Evolutionary conservation across 1,284 basidiomycete genomes (phyloP), one percentile per base, ranked within the genome.

Genomic region (Neotropicomus parvogracilis): DNA sequence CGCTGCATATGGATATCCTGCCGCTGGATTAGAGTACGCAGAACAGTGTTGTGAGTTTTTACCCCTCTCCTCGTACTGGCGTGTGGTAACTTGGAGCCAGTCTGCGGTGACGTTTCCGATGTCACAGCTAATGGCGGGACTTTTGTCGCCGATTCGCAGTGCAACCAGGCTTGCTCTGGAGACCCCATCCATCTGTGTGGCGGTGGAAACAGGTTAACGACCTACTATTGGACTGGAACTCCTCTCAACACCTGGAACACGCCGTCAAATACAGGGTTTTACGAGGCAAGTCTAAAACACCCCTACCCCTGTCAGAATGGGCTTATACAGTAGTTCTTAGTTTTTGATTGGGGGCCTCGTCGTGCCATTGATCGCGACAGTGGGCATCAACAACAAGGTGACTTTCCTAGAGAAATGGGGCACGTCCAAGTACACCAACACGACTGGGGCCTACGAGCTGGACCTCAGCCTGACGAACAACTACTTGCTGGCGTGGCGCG

Each of bases 381-480:
- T 89, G 31, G 85, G 86, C 5, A 72, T 85, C 64, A 89, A 89
- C 70, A 78, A 81, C 70, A 89, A 89, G 59, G 80, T 89, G 43
- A 77, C 79, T 1, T 86, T 89, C 69, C 69, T 89, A 8, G 86
- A 89, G 67, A 89, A 89, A 63, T 64, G 20, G 4, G 74, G 75
- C 2, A 76, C 76, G 1, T 72, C 63, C 53, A 78, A 75, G 24
- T 83, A 72, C 55, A 55, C 65, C 16, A 89, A 89, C 59, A 75
- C 80, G 7, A 88, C 86, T 24, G 87, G 86, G 19, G 85, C 83
- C 3, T 88, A 88, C 54, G 87, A 89, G 54, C 70, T 89, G 31
- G 86, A 88, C 59, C 62, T 81, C 31, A 78, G 73, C 26, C 66
- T 88, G 37, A 70, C 70, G 0, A 50, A 73, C 45, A 69, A 87